Base-by-base conservation (phyloP, 306 rosid genomes). In the Oemleria cerasiformis region DNA sequence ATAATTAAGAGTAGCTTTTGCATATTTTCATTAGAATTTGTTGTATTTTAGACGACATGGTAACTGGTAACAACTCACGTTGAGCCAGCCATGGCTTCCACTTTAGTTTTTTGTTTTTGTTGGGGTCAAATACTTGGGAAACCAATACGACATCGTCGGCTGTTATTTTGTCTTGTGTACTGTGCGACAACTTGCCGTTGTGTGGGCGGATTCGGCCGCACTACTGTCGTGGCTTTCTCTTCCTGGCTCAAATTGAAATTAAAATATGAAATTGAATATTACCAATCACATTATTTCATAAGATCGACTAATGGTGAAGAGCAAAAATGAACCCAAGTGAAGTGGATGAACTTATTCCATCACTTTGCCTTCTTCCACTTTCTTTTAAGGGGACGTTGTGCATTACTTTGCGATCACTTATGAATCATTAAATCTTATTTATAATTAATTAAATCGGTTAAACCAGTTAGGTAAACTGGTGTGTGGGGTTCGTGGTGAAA, bases 391-490 rank as follows among this genome's bases (percentile, higher is more conserved):
- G 36, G 36, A 1, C 36, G 36, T 30, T 30, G 36, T 3, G 36
- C 51, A 9, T 16, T 10, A 15, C 21, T 65, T 25, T 44, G 5
- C 17, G 19, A 19, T 70, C 74, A 14, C 53, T 42, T 55, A 1
- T 0, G 36, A 4, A 41, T 20, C 9, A 69, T 16, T 40, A 40
- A 20, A 39, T 20, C 51, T 40, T 25, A 10, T 30, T 30, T 1
- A 4, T 30, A 4, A 30, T 30, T 30, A 30, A 4, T 25, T 8
- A 68, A 9, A 12, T 60, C 8, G 7, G 77, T 49, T 55, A 56
- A 61, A 70, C 41, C 14, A 38, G 76, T 82, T 81, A 51, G 72
- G 30, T 76, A 14, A 66, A 75, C 76, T 76, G 81, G 82, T 68
- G 21, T 10, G 10, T 49, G 38, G 81, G 70, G 77, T 40, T 49